Conservation (phyloP, 1,139 yeast genomes). For the Pichiaceae sp. region DNA sequence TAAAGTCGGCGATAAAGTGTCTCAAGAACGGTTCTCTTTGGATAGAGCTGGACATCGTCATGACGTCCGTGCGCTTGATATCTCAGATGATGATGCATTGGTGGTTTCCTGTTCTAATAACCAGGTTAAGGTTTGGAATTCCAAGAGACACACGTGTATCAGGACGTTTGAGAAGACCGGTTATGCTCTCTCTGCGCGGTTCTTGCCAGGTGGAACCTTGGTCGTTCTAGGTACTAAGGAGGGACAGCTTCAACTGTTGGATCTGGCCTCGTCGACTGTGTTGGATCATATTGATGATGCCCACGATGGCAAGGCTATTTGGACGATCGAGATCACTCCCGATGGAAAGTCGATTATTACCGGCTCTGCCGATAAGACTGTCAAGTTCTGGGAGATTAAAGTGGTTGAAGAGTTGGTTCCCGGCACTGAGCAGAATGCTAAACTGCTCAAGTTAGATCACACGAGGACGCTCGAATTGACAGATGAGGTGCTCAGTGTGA, state of each 20-base stretch:
- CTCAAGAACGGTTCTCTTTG: constrained; percentile 46
- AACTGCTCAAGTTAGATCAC: constrained; percentile 57
- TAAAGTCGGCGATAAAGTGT: constrained; percentile 33
- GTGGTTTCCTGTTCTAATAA: constrained; percentile 91
- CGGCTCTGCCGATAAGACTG: constrained; percentile 88
- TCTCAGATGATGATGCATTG: constrained; percentile 72
- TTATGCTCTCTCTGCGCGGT: constrained; percentile 71
- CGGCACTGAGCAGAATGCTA: constrained; percentile 50
- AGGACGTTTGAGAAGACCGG: constrained; percentile 81
- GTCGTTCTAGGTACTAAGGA: constrained; percentile 86
- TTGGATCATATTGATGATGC: constrained; percentile 66
- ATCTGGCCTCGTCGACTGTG: constrained; percentile 72
- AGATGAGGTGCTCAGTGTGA: constrained; percentile 79
- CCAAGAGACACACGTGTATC: constrained; percentile 63
- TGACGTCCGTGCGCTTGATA: constrained; percentile 76
- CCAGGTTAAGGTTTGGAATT: constrained; percentile 80
- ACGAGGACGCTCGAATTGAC: constrained; percentile 73
- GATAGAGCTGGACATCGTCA: constrained; percentile 83
- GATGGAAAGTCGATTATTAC: constrained; percentile 84
- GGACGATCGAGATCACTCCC: constrained; percentile 82
- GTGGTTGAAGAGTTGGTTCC: constrained; percentile 61
- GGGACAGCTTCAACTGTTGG: constrained; percentile 80
- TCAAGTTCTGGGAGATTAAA: constrained; percentile 82
- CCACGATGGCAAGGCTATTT: constrained; percentile 70
- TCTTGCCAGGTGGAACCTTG: constrained; percentile 86